A percentile compares a stretch with the other conserved stretches of the same genome.
These are phyloP conservation scores for Auxenochlorella pyrenoidosa DNA, from an alignment of 139 green algal genomes.

Conservation along the genomic window DNA sequence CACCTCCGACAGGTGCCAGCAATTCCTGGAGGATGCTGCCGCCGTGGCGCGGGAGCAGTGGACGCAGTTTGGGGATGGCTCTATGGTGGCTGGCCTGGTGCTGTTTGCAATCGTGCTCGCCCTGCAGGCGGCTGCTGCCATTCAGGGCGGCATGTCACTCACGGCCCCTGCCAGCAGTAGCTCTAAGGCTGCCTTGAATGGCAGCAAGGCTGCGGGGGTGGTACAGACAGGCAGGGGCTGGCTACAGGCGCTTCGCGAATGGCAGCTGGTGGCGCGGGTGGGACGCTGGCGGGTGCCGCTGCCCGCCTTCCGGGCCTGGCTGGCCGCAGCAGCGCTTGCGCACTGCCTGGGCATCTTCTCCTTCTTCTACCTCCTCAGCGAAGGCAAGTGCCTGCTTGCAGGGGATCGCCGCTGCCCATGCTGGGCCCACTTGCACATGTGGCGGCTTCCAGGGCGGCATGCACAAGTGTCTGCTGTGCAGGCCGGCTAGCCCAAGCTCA, in stretches of 20 bases:
- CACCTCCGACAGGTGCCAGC: constrained; percentile 12
- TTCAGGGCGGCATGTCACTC: background rate
- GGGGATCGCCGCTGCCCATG: background rate
- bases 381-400: constrained; percentile 20
- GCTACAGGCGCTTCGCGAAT: background rate
- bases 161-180: background rate
- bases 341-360: constrained; percentile 47
- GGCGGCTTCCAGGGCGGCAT: too few relatives aligned
- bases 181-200: background rate
- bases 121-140: constrained; percentile 42
- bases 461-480: too few relatives aligned
- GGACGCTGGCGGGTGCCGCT: constrained; percentile 1
- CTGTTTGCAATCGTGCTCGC: constrained; percentile 51
- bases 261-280: constrained; percentile 2
- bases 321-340: background rate
- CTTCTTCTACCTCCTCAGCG: constrained; percentile 53
- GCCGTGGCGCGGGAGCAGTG: constrained; percentile 74
- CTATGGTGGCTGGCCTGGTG: constrained; percentile 66
- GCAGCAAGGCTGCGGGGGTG: background rate
- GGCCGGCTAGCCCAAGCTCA: too few relatives aligned
- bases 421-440: background rate
- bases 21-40: constrained; percentile 61
- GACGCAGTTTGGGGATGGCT: constrained; percentile 70
- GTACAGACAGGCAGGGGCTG: background rate
- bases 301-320: constrained; percentile 11